Evolutionary conservation across 1,284 basidiomycete species (phyloP), one percentile per base, ranked within the genome.

Genomic region (Apiotrichum akiyoshidainum): DNA sequence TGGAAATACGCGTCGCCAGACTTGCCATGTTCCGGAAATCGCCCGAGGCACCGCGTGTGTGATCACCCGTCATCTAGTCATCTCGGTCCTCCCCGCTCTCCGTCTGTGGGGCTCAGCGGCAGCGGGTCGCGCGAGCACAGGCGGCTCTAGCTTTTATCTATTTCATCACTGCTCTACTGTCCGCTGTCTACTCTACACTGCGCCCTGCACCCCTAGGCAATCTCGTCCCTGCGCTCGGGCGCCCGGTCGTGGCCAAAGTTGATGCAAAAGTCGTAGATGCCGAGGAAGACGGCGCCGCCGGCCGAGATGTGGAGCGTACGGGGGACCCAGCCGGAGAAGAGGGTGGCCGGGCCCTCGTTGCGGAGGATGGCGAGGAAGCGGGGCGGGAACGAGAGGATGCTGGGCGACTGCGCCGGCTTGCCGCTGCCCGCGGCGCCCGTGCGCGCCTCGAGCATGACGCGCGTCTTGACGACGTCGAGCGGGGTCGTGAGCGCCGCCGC

Each of bases 271-370:
- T 98, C 94, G 71, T 96, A 98, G 48, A 91, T 87, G 37, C 95
- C 94, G 7, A 98, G 82, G 79, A 99, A 99, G 0, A 99, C 92
- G 0, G 94, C 93, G 2, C 96, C 96, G 7, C 96, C 96, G 1
- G 92, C 86, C 2, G 92, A 92, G 70, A 99, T 98, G 88, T 94
- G 97, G 54, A 96, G 77, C 42, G 92, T 96, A 66, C 96, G 83
- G 19, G 95, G 96, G 11, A 95, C 83, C 47, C 90, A 85, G 7
- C 96, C 96, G 5, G 87, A 80, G 73, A 96, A 98, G 2, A 99
- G 81, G 0, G 89, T 90, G 40, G 76, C 79, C 1, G 81, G 55
- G 1, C 95, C 96, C 76, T 96, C 94, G 1, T 79, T 79, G 5
- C 75, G 68, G 65, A 89, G 87, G 58, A 99, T 94, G 13, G 81